Evolutionary conservation across 116 monocot species (phyloP).

Genomic region (Cymodocea nodosa): DNA sequence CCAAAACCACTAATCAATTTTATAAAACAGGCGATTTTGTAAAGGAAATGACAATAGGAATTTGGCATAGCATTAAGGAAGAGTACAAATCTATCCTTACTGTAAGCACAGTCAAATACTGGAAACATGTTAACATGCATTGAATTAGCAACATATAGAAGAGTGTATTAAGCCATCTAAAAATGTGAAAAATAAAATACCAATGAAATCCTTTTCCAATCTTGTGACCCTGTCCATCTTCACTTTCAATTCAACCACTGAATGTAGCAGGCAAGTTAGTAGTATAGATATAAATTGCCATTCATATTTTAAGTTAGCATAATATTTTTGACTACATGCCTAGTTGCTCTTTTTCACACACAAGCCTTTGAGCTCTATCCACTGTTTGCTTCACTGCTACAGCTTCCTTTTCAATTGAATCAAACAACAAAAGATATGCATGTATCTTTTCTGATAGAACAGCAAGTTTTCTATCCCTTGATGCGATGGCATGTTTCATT

Average conservation of each 20-base stretch:
- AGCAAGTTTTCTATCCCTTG: constrained; percentile 35
- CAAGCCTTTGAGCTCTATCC: constrained; percentile 23
- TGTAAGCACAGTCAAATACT: too few species aligned
- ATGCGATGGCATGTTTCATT: constrained; percentile 20
- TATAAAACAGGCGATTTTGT: too few species aligned
- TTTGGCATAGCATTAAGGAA: too few species aligned
- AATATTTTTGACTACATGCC: constrained; percentile 16
- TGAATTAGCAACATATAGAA: not conserved
- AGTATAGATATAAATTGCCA: not conserved
- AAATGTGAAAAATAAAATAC: constrained; percentile 14
- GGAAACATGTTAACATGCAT: too few species aligned
- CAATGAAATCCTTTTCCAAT: constrained; percentile 43
- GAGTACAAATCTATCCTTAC: too few species aligned
- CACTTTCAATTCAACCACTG: constrained; percentile 37
- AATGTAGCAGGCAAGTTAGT: constrained; percentile 2
- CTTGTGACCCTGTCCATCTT: constrained; percentile 31
- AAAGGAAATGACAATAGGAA: too few species aligned
- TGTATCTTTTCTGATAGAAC: constrained; percentile 42
- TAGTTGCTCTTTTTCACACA: constrained; percentile 47
- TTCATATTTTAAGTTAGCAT: not conserved
- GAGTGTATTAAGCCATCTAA: too few species aligned
- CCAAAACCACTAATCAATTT: too few species aligned
- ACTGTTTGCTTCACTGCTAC: constrained; percentile 27
- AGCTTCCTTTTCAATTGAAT: constrained; percentile 42
- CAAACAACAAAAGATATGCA: constrained; percentile 25